Evolutionary conservation across 208 protist species (phyloP), one percentile per base, ranked within the genome.

Genomic region (Spongospora subterranea): DNA sequence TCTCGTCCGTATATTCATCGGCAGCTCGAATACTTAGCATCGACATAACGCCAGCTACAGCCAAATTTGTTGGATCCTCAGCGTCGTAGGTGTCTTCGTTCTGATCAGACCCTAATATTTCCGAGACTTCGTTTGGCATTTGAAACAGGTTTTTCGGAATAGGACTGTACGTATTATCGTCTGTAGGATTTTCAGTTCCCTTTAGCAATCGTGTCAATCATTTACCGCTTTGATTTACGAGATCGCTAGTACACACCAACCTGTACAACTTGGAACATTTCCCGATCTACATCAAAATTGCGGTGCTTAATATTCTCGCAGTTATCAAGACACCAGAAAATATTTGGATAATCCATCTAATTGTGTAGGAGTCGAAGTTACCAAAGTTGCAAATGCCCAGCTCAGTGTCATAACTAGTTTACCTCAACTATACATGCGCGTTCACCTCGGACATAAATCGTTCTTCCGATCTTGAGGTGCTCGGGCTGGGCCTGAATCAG

Each of bases 201-300:
- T 60, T 29, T 29, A 60, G 13, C 6, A 24, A 24, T 29, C 13
- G 24, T 60, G 24, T 60, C n/a, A n/a, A n/a, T n/a, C 24, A 60
- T 29, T 29, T 60, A 24, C 24, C 24, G 50, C 24, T 60, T 60
- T 60, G 24, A 60, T 60, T 60, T 60, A 29, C 50, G 24, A 60
- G 50, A 60, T 29, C n/a, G n/a, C n/a, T n/a, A n/a, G n/a, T 60
- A 6, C 24, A 6, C 24, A 60, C 50, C 6, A 6, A 60, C 71
- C 71, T 82, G 71, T 35, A 82, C 71, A 43, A 82, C 71, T n/a
- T 82, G 71, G n/a, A 82, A 82, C 71, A 82, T 35, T 35, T 82
- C 71, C 35, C n/a, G 71, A 43, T 82, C 71, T 20, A 82, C 40
- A 20, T 82, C 71, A 35, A 40, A 82, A 43, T 82, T 82, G 6